Conservation (phyloP, 2,329 filamentous ascomycete genomes). For the Dryadomyces sulphureus region DNA sequence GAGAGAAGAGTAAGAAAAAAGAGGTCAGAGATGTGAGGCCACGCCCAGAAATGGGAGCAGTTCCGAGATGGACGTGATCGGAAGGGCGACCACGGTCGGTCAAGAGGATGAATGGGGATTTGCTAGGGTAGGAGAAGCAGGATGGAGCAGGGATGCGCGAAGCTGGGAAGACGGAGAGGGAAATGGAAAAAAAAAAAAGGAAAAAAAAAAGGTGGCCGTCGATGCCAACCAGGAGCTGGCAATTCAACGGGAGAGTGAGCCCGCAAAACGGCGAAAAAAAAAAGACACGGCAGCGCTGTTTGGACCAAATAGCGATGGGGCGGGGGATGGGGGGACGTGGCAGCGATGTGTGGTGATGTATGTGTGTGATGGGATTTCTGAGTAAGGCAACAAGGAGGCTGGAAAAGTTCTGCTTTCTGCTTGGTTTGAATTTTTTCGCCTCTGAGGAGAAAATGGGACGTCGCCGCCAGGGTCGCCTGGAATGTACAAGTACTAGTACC, state of each 20-base stretch:
- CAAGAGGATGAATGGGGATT: too few species aligned
- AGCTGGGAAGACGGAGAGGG: neutral
- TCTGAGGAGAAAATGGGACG: neutral
- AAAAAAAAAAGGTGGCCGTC: neutral
- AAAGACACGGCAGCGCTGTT: neutral
- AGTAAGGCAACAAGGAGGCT: slow-evolving; percentile 8
- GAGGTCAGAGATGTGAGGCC: neutral
- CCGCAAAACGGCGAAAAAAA: slow-evolving; percentile 5
- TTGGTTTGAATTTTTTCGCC: slow-evolving; percentile 4
- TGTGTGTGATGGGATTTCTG: slow-evolving; percentile 3
- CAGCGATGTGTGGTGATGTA: slow-evolving; percentile 6
- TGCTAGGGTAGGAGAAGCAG: neutral
- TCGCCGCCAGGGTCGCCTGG: neutral
- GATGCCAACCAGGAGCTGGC: slow-evolving; percentile 3
- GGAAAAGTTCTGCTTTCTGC: slow-evolving; percentile 6
- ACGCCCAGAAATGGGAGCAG: neutral
- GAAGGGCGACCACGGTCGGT: neutral
- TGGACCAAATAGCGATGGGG: slow-evolving; percentile 6
- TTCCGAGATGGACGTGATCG: neutral
- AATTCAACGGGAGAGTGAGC: slow-evolving; percentile 6
- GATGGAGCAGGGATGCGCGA: neutral
- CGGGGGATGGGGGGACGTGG: slow-evolving; percentile 3
- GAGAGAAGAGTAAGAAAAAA: slow-evolving; percentile 11
- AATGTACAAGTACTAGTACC: neutral
- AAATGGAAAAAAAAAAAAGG: neutral